Percentiles rank a stretch among this genome's conserved stretches.
Evolutionary conservation across 169 alveolate species (phyloP).

Genomic region (Neospora caninum): DNA sequence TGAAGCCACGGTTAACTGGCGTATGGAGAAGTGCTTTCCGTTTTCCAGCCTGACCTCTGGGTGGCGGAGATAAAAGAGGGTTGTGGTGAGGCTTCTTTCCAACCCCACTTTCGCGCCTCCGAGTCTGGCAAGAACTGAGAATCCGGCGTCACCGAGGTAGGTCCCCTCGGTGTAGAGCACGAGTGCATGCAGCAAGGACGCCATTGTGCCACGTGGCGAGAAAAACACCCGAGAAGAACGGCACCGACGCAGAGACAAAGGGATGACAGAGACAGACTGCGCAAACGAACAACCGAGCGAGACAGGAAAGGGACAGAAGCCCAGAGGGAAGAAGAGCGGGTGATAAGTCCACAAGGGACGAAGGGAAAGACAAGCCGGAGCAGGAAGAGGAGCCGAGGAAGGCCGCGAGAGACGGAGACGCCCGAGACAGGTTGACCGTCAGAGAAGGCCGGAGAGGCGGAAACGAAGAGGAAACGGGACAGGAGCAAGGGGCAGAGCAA

Average conservation of each 20-base stretch:
- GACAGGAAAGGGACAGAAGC: background rate
- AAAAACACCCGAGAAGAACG: no score
- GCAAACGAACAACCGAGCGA: background rate
- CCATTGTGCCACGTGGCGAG: background rate
- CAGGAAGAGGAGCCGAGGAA: background rate
- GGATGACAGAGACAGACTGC: background rate
- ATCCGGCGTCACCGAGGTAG: background rate
- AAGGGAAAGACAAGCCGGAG: background rate
- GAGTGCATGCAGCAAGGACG: background rate
- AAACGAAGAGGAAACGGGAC: background rate
- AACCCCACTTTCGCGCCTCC: background rate
- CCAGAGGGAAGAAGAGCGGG: no score
- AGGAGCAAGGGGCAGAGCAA: background rate
- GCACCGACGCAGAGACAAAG: background rate
- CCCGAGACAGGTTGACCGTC: background rate
- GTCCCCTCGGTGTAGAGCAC: conserved; percentile 3
- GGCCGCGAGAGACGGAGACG: background rate
- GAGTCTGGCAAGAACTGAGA: background rate
- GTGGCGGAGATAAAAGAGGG: background rate
- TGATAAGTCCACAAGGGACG: background rate
- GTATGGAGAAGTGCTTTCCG: no score
- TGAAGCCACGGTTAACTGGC: no score
- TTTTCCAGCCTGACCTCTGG: background rate
- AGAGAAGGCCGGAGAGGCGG: background rate
- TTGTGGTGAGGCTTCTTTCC: background rate